Base-by-base conservation (phyloP, 129 eudicot species). In the Gnaphalium uliginosum region DNA sequence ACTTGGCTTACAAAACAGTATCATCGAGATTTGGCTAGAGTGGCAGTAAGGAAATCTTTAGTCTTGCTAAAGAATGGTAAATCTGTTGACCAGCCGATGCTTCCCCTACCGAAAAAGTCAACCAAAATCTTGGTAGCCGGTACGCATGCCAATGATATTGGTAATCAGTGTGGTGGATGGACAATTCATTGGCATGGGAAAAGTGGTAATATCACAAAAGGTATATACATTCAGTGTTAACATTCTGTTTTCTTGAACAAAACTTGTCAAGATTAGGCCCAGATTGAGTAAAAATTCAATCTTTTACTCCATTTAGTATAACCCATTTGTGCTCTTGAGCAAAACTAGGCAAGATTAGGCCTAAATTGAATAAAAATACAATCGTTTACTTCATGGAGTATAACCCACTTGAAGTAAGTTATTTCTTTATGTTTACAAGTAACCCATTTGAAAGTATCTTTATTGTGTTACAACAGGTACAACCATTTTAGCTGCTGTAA, bases 81-180 rank as follows among this genome's bases (percentile, higher is more conserved):
- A 71, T 69, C 73, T 62, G 73, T 72, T 0, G 71, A 83, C 48
- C 54, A 66, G 21, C 96, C 93, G 30, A 43, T 92, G 84, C 65
- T 89, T 6, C 96, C 98, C 0, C 92, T 92, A 56, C 86, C 92
- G 43, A 87, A 86, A 78, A 84, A 84, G 70, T 84, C 96, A 41
- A 27, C 80, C 13, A 89, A 85, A 83, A 84, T 92, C 70, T 87
- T 92, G 2, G 94, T 92, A 32, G 94, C 94, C 9, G 96, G 98
- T 8, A 78, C 80, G 6, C 93, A 92, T 26, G 96, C 97, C 0
- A 73, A 92, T 84, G 82, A 89, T 59, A 76, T 87, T 39, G 97
- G 97, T 35, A 59, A 92, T 66, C 97, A 92, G 37, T 92, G 96
- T 71, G 96, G 97, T 29, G 97, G 97, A 62, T 92, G 98, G 98